A percentile compares a stretch with the other conserved stretches of the same genome.
These are phyloP conservation scores for Cladophialophora carrionii DNA, from an alignment of 2,329 filamentous ascomycete species.

Conservation along the genomic window DNA sequence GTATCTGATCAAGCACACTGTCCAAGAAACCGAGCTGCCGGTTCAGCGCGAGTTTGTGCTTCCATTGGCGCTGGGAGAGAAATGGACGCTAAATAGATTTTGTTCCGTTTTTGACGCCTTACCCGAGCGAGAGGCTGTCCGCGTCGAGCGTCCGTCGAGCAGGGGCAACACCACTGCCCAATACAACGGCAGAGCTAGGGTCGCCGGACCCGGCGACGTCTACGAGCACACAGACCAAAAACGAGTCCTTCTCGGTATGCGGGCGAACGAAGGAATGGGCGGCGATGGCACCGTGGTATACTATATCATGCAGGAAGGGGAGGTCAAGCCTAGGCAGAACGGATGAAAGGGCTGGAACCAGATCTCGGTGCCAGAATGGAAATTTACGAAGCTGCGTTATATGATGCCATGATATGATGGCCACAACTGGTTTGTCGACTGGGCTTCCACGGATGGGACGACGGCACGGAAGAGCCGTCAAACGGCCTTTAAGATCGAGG, in stretches of 20 bases:
- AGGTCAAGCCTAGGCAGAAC: slow-evolving; percentile 68
- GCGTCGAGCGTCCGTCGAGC: slow-evolving; percentile 13
- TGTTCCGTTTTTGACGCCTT: slow-evolving; percentile 62
- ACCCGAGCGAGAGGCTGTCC: slow-evolving; percentile 40
- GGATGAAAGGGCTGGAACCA: slow-evolving; percentile 20
- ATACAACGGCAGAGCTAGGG: background rate
- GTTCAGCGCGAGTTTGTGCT: slow-evolving; percentile 63
- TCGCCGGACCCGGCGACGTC: slow-evolving; percentile 34
- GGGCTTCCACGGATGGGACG: background rate
- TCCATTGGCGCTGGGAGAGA: slow-evolving; percentile 61
- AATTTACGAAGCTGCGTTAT: background rate
- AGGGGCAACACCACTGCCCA: background rate
- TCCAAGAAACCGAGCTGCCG: slow-evolving; percentile 52
- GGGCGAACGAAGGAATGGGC: slow-evolving; percentile 54
- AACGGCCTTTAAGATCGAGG: background rate
- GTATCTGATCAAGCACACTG: slow-evolving; percentile 58
- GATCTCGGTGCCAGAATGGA: background rate
- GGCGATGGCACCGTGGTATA: slow-evolving; percentile 67
- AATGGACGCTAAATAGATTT: slow-evolving; percentile 61
- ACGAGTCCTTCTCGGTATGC: slow-evolving; percentile 60
- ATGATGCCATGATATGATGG: background rate
- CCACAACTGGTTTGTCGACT: background rate
- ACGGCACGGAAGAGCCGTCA: background rate
- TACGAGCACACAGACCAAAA: slow-evolving; percentile 53
- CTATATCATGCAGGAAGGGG: slow-evolving; percentile 66